Conservation (phyloP, 2,329 filamentous ascomycete genomes). For the Xylaria polymorpha region DNA sequence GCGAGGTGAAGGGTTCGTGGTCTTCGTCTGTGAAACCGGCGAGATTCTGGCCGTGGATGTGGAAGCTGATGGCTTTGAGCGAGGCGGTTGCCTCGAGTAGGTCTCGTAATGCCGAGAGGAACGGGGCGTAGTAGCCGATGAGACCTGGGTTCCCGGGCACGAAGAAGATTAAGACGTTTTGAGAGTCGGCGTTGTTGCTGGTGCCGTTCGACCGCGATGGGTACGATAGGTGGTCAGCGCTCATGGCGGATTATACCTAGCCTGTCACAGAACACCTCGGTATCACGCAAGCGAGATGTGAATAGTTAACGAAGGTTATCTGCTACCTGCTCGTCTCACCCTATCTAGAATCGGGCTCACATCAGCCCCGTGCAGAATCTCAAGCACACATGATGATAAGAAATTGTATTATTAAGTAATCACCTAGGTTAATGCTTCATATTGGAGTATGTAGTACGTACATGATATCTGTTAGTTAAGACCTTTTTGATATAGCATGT, state of each 20-base stretch:
- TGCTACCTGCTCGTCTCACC: not conserved
- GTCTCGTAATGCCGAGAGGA: slow-evolving; percentile 68
- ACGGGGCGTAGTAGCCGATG: slow-evolving; percentile 77
- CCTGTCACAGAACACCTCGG: not conserved
- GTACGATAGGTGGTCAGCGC: slow-evolving; percentile 30
- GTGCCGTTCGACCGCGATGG: slow-evolving; percentile 25
- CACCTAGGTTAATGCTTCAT: not conserved
- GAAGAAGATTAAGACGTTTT: slow-evolving; percentile 71
- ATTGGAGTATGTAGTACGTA: not conserved
- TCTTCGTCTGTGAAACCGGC: slow-evolving; percentile 68
- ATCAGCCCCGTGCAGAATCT: slow-evolving; percentile 14
- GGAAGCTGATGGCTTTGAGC: slow-evolving; percentile 54
- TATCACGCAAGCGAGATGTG: not conserved
- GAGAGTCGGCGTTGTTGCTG: slow-evolving; percentile 19
- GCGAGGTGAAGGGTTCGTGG: slow-evolving; percentile 58
- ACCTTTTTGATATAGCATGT: not conserved
- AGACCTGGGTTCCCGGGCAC: slow-evolving; percentile 82
- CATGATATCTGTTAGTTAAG: not conserved
- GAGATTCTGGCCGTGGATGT: slow-evolving; percentile 69
- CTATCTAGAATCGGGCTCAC: not conserved
- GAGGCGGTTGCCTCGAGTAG: slow-evolving; percentile 59
- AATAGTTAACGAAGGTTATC: not conserved
- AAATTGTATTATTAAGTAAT: not conserved
- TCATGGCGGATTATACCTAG: slow-evolving; percentile 22
- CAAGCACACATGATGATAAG: not conserved